Conservation (phyloP, 495 filamentous ascomycete species). For the Hyaloscypha finlandica region DNA sequence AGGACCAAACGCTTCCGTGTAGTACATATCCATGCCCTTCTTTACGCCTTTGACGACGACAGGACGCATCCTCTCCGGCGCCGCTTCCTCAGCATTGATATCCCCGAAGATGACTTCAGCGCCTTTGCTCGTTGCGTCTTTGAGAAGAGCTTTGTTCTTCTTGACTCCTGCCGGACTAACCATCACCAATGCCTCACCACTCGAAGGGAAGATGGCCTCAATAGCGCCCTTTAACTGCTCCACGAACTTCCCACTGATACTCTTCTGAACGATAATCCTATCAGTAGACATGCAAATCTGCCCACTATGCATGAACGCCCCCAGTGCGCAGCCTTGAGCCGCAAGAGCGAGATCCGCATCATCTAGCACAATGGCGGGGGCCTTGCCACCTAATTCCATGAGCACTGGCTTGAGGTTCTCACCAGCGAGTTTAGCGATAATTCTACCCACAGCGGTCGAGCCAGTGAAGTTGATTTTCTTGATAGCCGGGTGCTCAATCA, state of each 20-base stretch:
- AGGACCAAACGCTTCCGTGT: constrained; percentile 81
- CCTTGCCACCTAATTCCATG: constrained; percentile 42
- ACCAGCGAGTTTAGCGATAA: constrained; percentile 49
- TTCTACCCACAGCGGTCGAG: constrained; percentile 55
- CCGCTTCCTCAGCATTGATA: neutral
- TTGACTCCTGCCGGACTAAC: constrained; percentile 59
- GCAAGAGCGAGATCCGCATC: constrained; percentile 63
- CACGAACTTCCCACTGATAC: constrained; percentile 65
- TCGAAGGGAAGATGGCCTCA: constrained; percentile 42
- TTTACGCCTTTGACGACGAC: constrained; percentile 67
- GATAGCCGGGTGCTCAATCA: constrained; percentile 55
- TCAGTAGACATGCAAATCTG: constrained; percentile 95
- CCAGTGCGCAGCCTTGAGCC: constrained; percentile 48
- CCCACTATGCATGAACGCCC: constrained; percentile 58
- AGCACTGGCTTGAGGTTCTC: constrained; percentile 20
- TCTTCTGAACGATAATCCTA: constrained; percentile 73
- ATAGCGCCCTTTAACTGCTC: constrained; percentile 56
- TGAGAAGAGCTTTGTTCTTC: constrained; percentile 66
- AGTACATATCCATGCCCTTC: constrained; percentile 77
- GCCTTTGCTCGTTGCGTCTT: constrained; percentile 66
- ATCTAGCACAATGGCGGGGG: constrained; percentile 60
- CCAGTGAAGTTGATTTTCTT: constrained; percentile 70
- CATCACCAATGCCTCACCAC: constrained; percentile 55
- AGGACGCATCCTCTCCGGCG: constrained; percentile 55
- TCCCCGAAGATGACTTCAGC: constrained; percentile 54